Conservation (phyloP, 148 eudicot genomes). For the Heliamphora exappendiculata region DNA sequence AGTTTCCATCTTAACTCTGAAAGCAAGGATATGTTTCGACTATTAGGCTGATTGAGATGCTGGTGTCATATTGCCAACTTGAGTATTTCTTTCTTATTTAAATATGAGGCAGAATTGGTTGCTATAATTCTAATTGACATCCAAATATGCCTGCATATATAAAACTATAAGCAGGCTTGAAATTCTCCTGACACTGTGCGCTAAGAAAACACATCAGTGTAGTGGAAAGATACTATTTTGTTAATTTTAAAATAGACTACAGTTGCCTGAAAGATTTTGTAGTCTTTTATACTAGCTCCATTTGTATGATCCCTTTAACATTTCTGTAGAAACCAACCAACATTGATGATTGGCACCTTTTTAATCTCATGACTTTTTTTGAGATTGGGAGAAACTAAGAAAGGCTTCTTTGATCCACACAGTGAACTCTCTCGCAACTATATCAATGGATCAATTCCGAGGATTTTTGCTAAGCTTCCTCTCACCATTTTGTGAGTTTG, state of each 20-base stretch:
- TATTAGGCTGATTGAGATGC: neutral
- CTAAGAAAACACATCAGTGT: neutral
- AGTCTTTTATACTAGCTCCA: neutral
- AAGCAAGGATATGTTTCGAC: too few relatives aligned
- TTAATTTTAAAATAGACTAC: neutral
- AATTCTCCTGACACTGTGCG: neutral
- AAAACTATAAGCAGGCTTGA: neutral
- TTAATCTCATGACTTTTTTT: too few relatives aligned
- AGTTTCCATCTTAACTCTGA: too few relatives aligned
- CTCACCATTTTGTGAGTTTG: slow-evolving; percentile 51
- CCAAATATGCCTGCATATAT: neutral
- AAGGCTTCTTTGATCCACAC: slow-evolving; percentile 15
- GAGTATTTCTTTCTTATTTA: neutral
- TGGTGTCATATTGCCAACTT: neutral
- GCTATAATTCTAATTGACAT: neutral
- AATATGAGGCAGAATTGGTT: neutral
- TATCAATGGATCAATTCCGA: slow-evolving; percentile 65
- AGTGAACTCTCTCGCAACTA: slow-evolving; percentile 71
- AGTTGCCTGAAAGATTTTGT: neutral
- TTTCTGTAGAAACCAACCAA: neutral
- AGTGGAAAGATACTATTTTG: neutral
- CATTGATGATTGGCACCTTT: neutral
- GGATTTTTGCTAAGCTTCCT: slow-evolving; percentile 36
- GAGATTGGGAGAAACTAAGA: slow-evolving; percentile 7
- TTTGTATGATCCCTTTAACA: neutral